Evolutionary conservation across 108 stramenopile genomes (phyloP).

Genomic region (Pseudonitzschia delicatissima): DNA sequence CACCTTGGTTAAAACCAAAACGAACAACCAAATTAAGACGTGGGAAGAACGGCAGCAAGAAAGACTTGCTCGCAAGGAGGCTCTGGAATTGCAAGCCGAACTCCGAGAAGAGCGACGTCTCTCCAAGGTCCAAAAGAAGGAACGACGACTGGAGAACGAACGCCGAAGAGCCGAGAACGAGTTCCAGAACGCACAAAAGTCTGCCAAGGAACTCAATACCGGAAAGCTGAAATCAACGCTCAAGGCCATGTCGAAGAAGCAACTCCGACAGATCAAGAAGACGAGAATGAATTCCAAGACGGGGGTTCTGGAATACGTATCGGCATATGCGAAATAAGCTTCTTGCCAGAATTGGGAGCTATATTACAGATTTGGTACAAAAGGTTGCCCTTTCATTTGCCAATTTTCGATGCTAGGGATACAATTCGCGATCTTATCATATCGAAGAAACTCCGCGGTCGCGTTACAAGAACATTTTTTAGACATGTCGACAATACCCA

Average conservation of each 20-base stretch:
- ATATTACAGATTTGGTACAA: no score
- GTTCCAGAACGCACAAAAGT: conserved; percentile 59
- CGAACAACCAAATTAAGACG: conserved; percentile 57
- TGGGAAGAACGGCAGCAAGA: conserved; percentile 54
- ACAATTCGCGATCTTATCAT: no score
- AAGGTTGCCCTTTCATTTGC: no score
- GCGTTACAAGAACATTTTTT: no score
- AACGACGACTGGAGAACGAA: conserved; percentile 80
- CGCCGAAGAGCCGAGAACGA: conserved; percentile 77
- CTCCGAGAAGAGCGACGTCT: conserved; percentile 54
- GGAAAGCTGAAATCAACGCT: conserved; percentile 64
- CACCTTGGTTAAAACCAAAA: conserved; percentile 60
- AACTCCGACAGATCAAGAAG: conserved; percentile 94
- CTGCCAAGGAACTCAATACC: conserved; percentile 60
- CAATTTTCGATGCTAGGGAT: no score
- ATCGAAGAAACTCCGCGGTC: no score
- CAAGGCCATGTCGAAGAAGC: conserved; percentile 95
- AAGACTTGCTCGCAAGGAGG: conserved; percentile 36
- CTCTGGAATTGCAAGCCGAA: conserved; percentile 53
- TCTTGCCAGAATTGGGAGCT: no score
- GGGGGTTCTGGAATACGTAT: conserved; percentile 87
- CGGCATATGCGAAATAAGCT: conserved; percentile 72
- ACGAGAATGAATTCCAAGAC: conserved; percentile 90
- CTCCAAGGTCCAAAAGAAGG: conserved; percentile 50
- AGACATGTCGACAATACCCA: no score